Conservation (phyloP, 2,329 filamentous ascomycete genomes). For the Calonectria hawksworthii region DNA sequence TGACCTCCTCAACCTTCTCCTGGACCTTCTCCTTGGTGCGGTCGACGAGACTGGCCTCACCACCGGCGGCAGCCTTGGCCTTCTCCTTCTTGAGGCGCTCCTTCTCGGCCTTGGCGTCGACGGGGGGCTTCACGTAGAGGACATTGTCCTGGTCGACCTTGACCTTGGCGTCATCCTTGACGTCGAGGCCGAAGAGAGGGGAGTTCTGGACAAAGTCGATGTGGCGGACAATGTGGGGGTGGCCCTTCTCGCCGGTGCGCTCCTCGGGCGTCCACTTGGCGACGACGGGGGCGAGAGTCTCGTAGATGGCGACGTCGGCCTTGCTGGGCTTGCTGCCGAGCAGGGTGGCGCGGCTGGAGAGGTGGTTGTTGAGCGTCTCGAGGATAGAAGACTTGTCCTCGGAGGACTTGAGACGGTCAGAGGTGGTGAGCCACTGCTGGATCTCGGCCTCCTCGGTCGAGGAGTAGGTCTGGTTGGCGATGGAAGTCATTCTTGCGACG, state of each 20-base stretch:
- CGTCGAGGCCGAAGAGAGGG: slow-evolving; percentile 77
- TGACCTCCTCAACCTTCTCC: slow-evolving; percentile 67
- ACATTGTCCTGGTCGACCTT: slow-evolving; percentile 84
- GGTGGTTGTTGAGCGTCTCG: slow-evolving; percentile 85
- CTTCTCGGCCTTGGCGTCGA: slow-evolving; percentile 95
- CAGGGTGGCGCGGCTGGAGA: slow-evolving; percentile 89
- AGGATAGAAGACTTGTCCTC: slow-evolving; percentile 78
- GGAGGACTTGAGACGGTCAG: slow-evolving; percentile 72
- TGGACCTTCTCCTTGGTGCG: slow-evolving; percentile 73
- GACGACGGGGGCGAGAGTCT: slow-evolving; percentile 81
- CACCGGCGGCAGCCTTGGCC: slow-evolving; percentile 73
- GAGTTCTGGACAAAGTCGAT: slow-evolving; percentile 97
- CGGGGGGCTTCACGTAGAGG: slow-evolving; percentile 87
- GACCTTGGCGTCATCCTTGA: slow-evolving; percentile 82
- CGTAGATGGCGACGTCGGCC: slow-evolving; percentile 88
- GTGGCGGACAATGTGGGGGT: slow-evolving; percentile 91
- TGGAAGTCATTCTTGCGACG: slow-evolving; percentile 72
- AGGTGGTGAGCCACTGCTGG: slow-evolving; percentile 87
- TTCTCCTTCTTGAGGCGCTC: slow-evolving; percentile 98
- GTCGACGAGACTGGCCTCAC: slow-evolving; percentile 66
- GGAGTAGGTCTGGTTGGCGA: slow-evolving; percentile 79
- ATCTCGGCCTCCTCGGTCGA: slow-evolving; percentile 88
- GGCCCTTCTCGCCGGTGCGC: slow-evolving; percentile 89
- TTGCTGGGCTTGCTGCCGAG: slow-evolving; percentile 91
- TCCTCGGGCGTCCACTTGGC: slow-evolving; percentile 86